Evolutionary conservation across 2,329 filamentous ascomycete genomes (phyloP).

Genomic region (Nannizzia gypsea): DNA sequence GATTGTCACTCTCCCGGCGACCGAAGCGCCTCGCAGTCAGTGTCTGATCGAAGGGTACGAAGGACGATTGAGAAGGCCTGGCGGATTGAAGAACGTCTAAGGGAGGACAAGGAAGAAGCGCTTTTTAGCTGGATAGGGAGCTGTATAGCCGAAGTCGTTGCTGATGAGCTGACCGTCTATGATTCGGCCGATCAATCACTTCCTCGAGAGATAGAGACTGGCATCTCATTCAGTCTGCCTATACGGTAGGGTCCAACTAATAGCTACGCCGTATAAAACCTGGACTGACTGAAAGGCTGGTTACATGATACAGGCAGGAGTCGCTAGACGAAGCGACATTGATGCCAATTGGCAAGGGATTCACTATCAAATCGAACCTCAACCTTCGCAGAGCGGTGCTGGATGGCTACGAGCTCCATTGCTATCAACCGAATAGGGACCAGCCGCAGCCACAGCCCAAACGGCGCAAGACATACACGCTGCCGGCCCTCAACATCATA

Average conservation of each 20-base stretch:
- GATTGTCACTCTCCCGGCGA: background rate
- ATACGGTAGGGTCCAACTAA: slow-evolving; percentile 24
- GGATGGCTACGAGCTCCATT: slow-evolving; percentile 34
- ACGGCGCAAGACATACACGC: slow-evolving; percentile 23
- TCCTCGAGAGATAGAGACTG: slow-evolving; percentile 26
- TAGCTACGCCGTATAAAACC: background rate
- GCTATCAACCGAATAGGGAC: slow-evolving; percentile 20
- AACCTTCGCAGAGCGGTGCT: slow-evolving; percentile 25
- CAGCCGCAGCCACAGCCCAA: slow-evolving; percentile 16
- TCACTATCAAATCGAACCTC: slow-evolving; percentile 29
- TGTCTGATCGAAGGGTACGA: slow-evolving; percentile 38
- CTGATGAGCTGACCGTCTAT: slow-evolving; percentile 31
- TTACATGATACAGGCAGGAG: slow-evolving; percentile 29
- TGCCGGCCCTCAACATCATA: slow-evolving; percentile 54
- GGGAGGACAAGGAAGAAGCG: slow-evolving; percentile 56
- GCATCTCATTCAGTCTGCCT: slow-evolving; percentile 35
- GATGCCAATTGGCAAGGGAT: slow-evolving; percentile 43
- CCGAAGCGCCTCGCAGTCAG: slow-evolving; percentile 19
- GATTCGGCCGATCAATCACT: slow-evolving; percentile 19
- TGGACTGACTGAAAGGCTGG: background rate
- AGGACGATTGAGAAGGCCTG: slow-evolving; percentile 57
- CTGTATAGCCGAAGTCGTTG: slow-evolving; percentile 61
- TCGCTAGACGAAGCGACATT: slow-evolving; percentile 40
- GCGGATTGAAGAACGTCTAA: slow-evolving; percentile 62
- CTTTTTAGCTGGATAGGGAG: slow-evolving; percentile 65